Percentiles rank a stretch among this genome's conserved stretches.
Evolutionary conservation across 2,329 filamentous ascomycete species (phyloP).

Genomic region (Albophoma yamanashiensis): DNA sequence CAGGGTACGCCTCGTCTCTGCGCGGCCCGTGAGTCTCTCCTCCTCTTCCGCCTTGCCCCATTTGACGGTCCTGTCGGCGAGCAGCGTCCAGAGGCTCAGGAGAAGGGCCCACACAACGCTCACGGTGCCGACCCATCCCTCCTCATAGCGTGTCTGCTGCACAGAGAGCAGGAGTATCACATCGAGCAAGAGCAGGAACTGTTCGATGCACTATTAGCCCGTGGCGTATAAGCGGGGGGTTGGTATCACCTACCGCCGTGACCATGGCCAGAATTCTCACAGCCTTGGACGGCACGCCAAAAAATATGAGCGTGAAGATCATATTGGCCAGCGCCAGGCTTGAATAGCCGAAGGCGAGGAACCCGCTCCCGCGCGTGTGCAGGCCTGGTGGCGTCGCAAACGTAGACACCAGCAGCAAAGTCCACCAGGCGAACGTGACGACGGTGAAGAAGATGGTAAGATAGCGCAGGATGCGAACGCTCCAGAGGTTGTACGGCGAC

Average conservation of each 20-base stretch:
- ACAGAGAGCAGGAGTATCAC: conserved; percentile 73
- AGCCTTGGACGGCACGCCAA: conserved; percentile 69
- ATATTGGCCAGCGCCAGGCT: conserved; percentile 69
- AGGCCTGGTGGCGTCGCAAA: conserved; percentile 87
- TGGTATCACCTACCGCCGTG: conserved; percentile 33
- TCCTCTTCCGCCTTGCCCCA: conserved; percentile 94
- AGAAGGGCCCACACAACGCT: conserved; percentile 74
- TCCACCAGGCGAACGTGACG: conserved; percentile 85
- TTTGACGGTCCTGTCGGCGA: conserved; percentile 71
- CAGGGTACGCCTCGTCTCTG: conserved; percentile 73
- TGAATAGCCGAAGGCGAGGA: conserved; percentile 78
- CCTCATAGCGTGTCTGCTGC: conserved; percentile 64
- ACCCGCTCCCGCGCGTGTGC: conserved; percentile 80
- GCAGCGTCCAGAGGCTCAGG: conserved; percentile 68
- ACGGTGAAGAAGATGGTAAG: conserved; percentile 66
- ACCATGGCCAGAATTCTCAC: conserved; percentile 64
- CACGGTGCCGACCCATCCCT: conserved; percentile 83
- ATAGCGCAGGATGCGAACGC: conserved; percentile 69
- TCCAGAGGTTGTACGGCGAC: conserved; percentile 92
- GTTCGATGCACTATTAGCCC: conserved; percentile 30
- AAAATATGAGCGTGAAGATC: conserved; percentile 73
- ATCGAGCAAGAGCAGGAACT: conserved; percentile 41
- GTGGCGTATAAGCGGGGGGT: conserved; percentile 25
- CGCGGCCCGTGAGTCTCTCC: conserved; percentile 78
- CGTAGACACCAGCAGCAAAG: conserved; percentile 73